Evolutionary conservation across 2,329 filamentous ascomycete genomes (phyloP).

Genomic region (Aspergillus fructus): DNA sequence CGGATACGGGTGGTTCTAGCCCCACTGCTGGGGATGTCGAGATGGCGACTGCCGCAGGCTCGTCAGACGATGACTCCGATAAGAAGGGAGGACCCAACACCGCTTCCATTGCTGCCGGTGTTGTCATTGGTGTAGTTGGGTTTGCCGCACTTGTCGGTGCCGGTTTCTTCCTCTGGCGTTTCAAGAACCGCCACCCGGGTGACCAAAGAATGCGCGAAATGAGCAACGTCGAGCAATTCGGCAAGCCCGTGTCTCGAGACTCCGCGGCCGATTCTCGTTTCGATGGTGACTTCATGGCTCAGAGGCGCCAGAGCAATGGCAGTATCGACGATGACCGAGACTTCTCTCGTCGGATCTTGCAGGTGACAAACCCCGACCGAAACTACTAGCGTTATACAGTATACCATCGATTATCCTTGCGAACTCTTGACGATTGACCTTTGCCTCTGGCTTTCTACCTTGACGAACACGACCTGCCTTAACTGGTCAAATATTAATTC

Average conservation of each 20-base stretch:
- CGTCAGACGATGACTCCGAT: slow-evolving; percentile 20
- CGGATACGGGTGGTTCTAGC: slow-evolving; percentile 21
- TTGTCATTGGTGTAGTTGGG: slow-evolving; percentile 78
- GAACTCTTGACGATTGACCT: slow-evolving; percentile 16
- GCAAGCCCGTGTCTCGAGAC: slow-evolving; percentile 58
- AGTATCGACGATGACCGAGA: slow-evolving; percentile 97
- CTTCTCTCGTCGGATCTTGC: slow-evolving; percentile 91
- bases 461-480: slow-evolving; percentile 8
- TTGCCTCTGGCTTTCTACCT: slow-evolving; percentile 12
- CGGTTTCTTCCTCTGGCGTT: slow-evolving; percentile 71
- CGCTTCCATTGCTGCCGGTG: slow-evolving; percentile 82
- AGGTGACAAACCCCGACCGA: slow-evolving; percentile 49
- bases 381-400: slow-evolving; percentile 16
- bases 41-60: slow-evolving; percentile 33
- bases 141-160: slow-evolving; percentile 66
- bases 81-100: slow-evolving; percentile 57
- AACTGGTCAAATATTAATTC: neutral
- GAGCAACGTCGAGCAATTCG: slow-evolving; percentile 72
- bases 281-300: slow-evolving; percentile 77
- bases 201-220: slow-evolving; percentile 84
- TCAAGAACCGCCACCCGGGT: slow-evolving; percentile 71
- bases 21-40: slow-evolving; percentile 30
- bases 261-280: slow-evolving; percentile 81
- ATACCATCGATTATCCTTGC: slow-evolving; percentile 10
- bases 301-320: slow-evolving; percentile 84